These are phyloP conservation scores for Scheffersomyces parashehatae DNA, from an alignment of 1,139 yeast genomes.

Conservation along the genomic window DNA sequence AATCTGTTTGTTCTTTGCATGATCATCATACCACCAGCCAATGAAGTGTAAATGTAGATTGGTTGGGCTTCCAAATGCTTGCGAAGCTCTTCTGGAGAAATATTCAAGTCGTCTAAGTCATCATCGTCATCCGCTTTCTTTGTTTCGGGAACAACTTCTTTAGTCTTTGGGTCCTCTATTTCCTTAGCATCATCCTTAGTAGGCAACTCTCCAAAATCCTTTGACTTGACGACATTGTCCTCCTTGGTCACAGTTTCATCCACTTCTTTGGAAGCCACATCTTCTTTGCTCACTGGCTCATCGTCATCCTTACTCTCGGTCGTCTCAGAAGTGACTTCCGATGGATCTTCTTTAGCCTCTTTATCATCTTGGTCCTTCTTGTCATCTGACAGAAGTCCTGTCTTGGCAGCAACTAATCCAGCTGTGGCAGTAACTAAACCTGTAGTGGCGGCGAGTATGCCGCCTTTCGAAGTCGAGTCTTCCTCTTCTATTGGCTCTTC, in stretches of 20 bases:
- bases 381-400: background rate
- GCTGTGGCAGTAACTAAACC: too few relatives aligned
- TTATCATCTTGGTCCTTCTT: background rate
- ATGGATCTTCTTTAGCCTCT: background rate
- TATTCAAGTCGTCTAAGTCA: slow-evolving; percentile 34
- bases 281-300: slow-evolving; percentile 1
- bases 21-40: slow-evolving; percentile 88
- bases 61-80: slow-evolving; percentile 55
- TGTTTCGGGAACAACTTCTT: background rate
- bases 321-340: slow-evolving; percentile 1
- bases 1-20: slow-evolving; percentile 79
- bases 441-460: too few relatives aligned
- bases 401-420: too few relatives aligned
- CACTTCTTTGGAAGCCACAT: background rate
- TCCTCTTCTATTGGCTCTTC: slow-evolving; percentile 1
- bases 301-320: slow-evolving; percentile 1
- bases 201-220: slow-evolving; percentile 8
- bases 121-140: slow-evolving; percentile 15
- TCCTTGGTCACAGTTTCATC: slow-evolving; percentile 9
- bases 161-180: background rate
- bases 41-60: slow-evolving; percentile 77
- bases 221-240: slow-evolving; percentile 6
- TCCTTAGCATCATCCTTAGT: slow-evolving; percentile 11
- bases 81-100: slow-evolving; percentile 48
- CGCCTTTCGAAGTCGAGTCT: background rate